phyloP scores from a whole-genome alignment of 352 stramenopile genomes.

The Globisporangium yorkense region DNA sequence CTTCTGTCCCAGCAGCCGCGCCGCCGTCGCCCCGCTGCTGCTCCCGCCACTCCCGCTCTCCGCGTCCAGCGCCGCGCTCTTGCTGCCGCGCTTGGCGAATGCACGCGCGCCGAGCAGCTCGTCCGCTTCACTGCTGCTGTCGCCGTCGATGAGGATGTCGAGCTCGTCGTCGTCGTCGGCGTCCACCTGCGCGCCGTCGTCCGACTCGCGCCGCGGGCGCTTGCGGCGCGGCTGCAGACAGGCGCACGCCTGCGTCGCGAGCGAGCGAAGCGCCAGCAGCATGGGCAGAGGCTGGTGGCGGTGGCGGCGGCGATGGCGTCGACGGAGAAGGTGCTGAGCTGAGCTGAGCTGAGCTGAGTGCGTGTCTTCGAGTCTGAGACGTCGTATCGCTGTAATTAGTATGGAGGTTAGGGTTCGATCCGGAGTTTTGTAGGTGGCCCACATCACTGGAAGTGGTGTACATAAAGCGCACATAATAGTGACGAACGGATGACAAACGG shows the following conservation, averaged over 20 bases:
- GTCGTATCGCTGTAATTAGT: too few species aligned
- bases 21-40: neutral
- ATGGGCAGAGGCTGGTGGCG: neutral
- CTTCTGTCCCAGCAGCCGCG: conserved; percentile 9
- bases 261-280: conserved; percentile 5
- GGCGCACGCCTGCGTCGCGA: conserved; percentile 74
- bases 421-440: too few species aligned
- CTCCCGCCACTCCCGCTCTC: neutral
- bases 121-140: conserved; percentile 8
- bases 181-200: conserved; percentile 27
- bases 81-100: conserved; percentile 16
- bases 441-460: neutral
- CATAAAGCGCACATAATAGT: neutral
- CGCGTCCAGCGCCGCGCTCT: conserved; percentile 1
- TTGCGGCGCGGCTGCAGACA: conserved; percentile 64
- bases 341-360: too few species aligned
- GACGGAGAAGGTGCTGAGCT: neutral
- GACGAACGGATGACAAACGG: neutral
- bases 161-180: conserved; percentile 18
- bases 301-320: neutral
- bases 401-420: too few species aligned
- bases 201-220: conserved; percentile 48
- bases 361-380: too few species aligned
- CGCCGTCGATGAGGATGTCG: conserved; percentile 36
- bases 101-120: conserved; percentile 6